Base-by-base conservation (phyloP, 805 yeast genomes). In the Metahyphopichia silvanorum region DNA sequence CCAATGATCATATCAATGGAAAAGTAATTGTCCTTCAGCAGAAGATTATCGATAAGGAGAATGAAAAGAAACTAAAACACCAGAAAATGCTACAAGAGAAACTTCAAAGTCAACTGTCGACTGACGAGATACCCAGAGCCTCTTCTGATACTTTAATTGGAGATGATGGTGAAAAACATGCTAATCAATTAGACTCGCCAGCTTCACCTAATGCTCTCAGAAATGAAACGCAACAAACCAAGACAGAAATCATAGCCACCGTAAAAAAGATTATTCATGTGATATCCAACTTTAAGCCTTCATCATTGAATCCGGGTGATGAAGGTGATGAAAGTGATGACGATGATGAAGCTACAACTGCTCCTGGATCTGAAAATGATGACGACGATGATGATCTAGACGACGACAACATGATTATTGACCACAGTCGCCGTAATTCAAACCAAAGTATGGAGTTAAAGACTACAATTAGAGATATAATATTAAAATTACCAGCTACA, bases 231-330 rank as follows among this genome's bases (percentile, higher is more conserved):
- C 61, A 57, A 34, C 57, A 77, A 27, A 71, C 89, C 21, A 83
- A 86, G 42, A 75, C 79, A 43, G 98, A 91, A 44, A 86, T 91
- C 21, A 81, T 89, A 6, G 75, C 84, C 1, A 93, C 97, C 0
- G 89, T 93, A 16, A 86, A 86, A 54, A 91, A 87, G 52, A 87
- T 88, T 29, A 88, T 89, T 21, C 77, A 79, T 25, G 77, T 91
- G 23, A 84, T 93, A 8, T 86, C 97, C 3, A 85, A 84, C 42
- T 86, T 86, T 45, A 85, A 54, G 27, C 69, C 69, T 6, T 55
- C 63, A n/a, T 46, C 66, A 1, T 46, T 63, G 27, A 43, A 46
- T 15, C 45, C 55, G 1, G 46, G 43, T 12, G 32, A 35, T 5
- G 23, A 13, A 17, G 14, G 11, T 10, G 11, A 7, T 6, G 20